These are phyloP conservation scores for Xylariales sp. DNA, from an alignment of 2,329 filamentous ascomycete species.

Conservation along the genomic window DNA sequence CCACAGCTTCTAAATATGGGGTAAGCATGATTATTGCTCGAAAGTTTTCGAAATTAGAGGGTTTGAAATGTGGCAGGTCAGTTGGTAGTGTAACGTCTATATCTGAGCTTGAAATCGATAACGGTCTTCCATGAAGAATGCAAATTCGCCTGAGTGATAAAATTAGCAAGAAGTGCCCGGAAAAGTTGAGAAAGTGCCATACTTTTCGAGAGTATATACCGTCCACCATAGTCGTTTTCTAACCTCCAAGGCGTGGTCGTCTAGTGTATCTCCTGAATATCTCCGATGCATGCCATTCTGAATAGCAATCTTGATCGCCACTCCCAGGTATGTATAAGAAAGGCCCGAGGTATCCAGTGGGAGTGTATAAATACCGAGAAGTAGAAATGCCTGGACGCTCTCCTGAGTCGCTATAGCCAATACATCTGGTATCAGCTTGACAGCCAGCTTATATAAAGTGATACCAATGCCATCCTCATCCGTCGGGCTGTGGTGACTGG, in stretches of 20 bases:
- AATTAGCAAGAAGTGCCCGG: neutral
- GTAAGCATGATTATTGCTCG: neutral
- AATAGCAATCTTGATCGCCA: conserved; percentile 53
- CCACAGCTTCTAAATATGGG: neutral
- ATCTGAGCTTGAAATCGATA: conserved; percentile 47
- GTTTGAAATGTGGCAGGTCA: conserved; percentile 34
- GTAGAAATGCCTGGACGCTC: conserved; percentile 48
- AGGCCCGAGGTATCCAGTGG: conserved; percentile 52
- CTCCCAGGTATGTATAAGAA: conserved; percentile 52
- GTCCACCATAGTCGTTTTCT: conserved; percentile 56
- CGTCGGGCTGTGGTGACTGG: neutral
- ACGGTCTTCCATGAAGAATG: conserved; percentile 51
- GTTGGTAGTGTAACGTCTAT: conserved; percentile 49
- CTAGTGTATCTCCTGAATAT: conserved; percentile 41
- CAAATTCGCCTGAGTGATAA: conserved; percentile 42
- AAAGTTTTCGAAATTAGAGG: neutral
- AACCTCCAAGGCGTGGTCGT: conserved; percentile 43
- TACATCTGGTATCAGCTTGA: neutral
- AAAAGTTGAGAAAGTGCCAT: conserved; percentile 1
- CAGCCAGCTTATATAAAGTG: neutral
- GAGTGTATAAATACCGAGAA: conserved; percentile 51
- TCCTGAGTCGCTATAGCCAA: neutral
- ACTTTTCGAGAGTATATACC: conserved; percentile 52
- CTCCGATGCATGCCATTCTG: conserved; percentile 57
- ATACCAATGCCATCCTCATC: neutral